Conservation (phyloP, 192 early-diverging fungal genomes). For the Podila clonocystis region DNA sequence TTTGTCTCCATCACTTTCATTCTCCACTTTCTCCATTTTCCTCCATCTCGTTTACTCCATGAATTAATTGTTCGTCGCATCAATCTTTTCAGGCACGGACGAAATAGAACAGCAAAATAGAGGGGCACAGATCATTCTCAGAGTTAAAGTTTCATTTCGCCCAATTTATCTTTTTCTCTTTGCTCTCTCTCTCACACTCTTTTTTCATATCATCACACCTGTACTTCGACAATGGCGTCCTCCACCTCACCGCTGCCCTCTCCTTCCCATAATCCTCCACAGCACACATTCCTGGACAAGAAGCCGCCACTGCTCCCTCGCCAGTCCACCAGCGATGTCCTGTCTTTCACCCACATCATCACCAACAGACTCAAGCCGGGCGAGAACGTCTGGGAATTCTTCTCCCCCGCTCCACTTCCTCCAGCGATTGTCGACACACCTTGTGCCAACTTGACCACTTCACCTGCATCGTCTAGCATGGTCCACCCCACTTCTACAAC, state of each 20-base stretch:
- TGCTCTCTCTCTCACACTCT: background rate
- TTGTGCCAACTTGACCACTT: too few species aligned
- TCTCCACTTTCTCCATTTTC: background rate
- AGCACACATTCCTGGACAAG: constrained; percentile 44
- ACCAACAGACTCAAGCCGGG: constrained; percentile 29
- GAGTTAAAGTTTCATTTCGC: background rate
- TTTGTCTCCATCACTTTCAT: background rate
- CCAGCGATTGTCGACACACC: background rate
- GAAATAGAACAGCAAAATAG: background rate
- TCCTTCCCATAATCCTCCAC: constrained; percentile 4
- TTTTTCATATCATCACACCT: background rate
- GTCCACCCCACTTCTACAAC: background rate
- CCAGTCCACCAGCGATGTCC: constrained; percentile 45
- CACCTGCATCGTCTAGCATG: background rate
- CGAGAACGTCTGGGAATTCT: constrained; percentile 47
- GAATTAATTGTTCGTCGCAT: background rate
- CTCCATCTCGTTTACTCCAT: background rate
- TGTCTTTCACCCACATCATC: constrained; percentile 50
- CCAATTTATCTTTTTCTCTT: background rate
- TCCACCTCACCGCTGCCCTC: constrained; percentile 6
- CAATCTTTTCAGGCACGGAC: background rate
- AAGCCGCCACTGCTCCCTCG: constrained; percentile 35
- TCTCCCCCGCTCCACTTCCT: constrained; percentile 7
- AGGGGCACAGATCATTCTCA: background rate
- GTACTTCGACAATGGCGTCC: background rate